Evolutionary conservation across 1,284 basidiomycete genomes (phyloP).

Genomic region (Puccinia novopanici): DNA sequence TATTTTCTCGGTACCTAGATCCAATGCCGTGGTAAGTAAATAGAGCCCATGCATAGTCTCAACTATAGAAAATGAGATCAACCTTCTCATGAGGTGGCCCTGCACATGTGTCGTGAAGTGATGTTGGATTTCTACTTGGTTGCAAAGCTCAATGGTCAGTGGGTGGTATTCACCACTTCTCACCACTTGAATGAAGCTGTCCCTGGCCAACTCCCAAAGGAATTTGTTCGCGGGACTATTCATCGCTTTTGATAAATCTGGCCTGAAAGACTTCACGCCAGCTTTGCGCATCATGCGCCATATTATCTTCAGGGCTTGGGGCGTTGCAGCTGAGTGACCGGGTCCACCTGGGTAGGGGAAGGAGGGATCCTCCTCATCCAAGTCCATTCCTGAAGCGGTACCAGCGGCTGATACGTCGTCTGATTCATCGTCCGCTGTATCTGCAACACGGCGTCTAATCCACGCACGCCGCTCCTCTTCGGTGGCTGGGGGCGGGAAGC

Average conservation of each 20-base stretch:
- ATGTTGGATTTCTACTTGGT: not conserved
- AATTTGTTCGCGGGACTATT: no score
- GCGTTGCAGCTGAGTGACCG: no score
- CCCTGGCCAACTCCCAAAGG: no score
- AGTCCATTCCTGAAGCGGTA: not conserved
- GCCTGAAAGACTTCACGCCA: no score
- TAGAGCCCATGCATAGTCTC: not conserved
- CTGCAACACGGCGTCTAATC: not conserved
- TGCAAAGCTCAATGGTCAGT: not conserved
- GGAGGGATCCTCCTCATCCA: not conserved
- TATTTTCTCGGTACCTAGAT: not conserved
- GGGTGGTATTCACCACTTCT: conserved; percentile 15
- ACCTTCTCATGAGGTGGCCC: not conserved
- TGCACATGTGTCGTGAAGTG: not conserved
- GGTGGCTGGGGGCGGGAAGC: conserved; percentile 8
- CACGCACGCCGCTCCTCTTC: not conserved
- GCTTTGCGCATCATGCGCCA: no score
- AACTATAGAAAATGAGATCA: not conserved
- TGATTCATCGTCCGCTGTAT: not conserved
- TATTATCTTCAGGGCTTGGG: no score
- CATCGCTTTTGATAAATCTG: no score
- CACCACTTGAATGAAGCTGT: conserved; percentile 12
- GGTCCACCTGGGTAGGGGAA: conserved; percentile 34
- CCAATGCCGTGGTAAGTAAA: not conserved
- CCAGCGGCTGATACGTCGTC: not conserved